phyloP scores from a whole-genome alignment of 306 rosid genomes.

The Casuarina cunninghamiana region DNA sequence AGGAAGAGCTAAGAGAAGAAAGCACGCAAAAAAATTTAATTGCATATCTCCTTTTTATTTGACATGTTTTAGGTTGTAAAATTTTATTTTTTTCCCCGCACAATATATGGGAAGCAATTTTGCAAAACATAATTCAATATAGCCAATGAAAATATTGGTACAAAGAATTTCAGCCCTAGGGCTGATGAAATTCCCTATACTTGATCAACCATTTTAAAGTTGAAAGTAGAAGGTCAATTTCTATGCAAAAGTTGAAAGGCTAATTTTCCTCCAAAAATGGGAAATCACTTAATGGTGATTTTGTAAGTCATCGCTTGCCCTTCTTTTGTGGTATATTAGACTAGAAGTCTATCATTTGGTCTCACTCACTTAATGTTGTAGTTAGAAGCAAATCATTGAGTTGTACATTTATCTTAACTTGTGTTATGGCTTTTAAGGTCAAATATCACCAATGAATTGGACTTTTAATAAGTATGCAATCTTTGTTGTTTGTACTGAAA shows the following conservation, averaged over 20 bases:
- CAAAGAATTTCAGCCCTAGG: too few relatives aligned
- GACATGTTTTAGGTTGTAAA: too few relatives aligned
- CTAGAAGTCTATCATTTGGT: neutral
- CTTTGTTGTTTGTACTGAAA: neutral
- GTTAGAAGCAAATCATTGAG: neutral
- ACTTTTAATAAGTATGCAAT: neutral
- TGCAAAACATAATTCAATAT: too few relatives aligned
- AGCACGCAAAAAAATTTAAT: too few relatives aligned
- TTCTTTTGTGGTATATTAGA: neutral
- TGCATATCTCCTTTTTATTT: too few relatives aligned
- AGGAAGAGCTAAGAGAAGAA: too few relatives aligned
- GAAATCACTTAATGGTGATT: neutral
- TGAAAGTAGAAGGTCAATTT: too few relatives aligned
- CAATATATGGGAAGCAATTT: too few relatives aligned
- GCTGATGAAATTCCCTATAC: too few relatives aligned
- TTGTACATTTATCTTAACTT: neutral
- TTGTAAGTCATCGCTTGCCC: neutral
- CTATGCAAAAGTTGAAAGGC: neutral
- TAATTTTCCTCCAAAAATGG: neutral
- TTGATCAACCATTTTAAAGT: too few relatives aligned
- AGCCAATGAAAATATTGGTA: too few relatives aligned
- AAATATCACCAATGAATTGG: neutral
- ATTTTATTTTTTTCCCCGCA: too few relatives aligned
- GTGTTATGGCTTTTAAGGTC: neutral
- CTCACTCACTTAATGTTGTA: neutral